phyloP scores from a whole-genome alignment of 306 rosid species.

The Echinosophora koreensis region DNA sequence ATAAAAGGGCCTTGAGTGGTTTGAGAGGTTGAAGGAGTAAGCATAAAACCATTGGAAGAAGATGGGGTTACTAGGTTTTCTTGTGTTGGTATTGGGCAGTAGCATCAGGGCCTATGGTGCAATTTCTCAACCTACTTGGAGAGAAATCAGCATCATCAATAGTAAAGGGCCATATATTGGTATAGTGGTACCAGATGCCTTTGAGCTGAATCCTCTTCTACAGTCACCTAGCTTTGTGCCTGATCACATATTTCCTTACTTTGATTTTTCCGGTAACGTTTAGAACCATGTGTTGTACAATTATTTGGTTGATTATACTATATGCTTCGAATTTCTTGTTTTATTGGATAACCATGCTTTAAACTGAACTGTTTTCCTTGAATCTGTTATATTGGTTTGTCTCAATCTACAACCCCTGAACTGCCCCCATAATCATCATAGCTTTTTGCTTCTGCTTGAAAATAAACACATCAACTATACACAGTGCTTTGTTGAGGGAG shows the following conservation, averaged over 20 bases:
- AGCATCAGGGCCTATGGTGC: constrained; percentile 50
- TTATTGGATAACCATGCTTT: neutral
- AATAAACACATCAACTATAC: neutral
- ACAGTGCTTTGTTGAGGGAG: no score
- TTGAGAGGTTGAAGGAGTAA: constrained; percentile 6
- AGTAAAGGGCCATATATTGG: constrained; percentile 73
- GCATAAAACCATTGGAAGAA: constrained; percentile 47
- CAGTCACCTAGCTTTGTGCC: constrained; percentile 58
- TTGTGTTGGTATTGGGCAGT: constrained; percentile 49
- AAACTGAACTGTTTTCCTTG: neutral
- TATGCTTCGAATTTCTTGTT: neutral
- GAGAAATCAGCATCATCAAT: constrained; percentile 54
- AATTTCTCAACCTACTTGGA: constrained; percentile 44
- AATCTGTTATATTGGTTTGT: neutral
- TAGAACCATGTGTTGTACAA: neutral
- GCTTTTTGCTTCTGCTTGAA: neutral
- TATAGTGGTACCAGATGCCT: constrained; percentile 77
- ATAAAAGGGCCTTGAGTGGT: neutral
- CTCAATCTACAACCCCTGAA: neutral
- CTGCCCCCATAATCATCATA: neutral
- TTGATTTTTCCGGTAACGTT: constrained; percentile 70
- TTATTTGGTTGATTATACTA: neutral
- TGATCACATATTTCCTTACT: constrained; percentile 53
- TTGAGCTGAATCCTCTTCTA: constrained; percentile 81
- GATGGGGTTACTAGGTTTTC: constrained; percentile 39